Base-by-base conservation (phyloP, 208 protist genomes). In the Borovskyia barvae region DNA sequence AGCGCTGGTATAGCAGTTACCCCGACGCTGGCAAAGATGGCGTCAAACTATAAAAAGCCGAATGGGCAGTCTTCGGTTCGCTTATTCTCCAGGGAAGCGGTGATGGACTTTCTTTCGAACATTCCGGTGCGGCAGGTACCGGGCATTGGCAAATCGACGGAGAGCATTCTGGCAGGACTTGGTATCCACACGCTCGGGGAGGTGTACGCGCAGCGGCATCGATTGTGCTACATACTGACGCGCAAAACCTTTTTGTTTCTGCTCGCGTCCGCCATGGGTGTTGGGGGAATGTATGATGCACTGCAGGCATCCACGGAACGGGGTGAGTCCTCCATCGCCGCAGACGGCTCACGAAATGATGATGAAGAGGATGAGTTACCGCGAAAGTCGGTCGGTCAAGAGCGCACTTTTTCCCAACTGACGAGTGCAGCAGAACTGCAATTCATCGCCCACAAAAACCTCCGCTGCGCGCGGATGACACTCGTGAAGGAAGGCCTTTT, bases 21-120 rank as follows among this genome's bases (percentile, higher is more conserved):
- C 5, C 40, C 66, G 11, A 80, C 82, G 25, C 66, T 97, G 32
- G 73, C 89, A 14, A 97, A 97, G 75, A 94, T 97, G 19, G 82
- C 74, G 24, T 79, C 82, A 8, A 96, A 98, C 52, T 72, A 82
- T 53, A 87, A 96, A 42, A 98, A 98, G 66, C 95, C 95, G 8
- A 87, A 98, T 54, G 95, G 93, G 12, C 93, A 97, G 72, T 85
- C 82, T 42, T 37, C 73, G 0, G 59, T 90, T 14, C 49, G 48
- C 4, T 71, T 92, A 20, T 69, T 60, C 55, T 77, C 67, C 14
- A 64, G 73, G 3, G 58, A 88, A 52, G 71, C 75, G 5, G 71
- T 94, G 12, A 72, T 93, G 43, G 37, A 26, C 0, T 90, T 77
- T 48, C 37, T 92, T 33, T 52, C 50, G n/a, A 33, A 29, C 9